These are phyloP conservation scores for Dovyalis caffra DNA, from an alignment of 345 rosid species.

Conservation along the genomic window DNA sequence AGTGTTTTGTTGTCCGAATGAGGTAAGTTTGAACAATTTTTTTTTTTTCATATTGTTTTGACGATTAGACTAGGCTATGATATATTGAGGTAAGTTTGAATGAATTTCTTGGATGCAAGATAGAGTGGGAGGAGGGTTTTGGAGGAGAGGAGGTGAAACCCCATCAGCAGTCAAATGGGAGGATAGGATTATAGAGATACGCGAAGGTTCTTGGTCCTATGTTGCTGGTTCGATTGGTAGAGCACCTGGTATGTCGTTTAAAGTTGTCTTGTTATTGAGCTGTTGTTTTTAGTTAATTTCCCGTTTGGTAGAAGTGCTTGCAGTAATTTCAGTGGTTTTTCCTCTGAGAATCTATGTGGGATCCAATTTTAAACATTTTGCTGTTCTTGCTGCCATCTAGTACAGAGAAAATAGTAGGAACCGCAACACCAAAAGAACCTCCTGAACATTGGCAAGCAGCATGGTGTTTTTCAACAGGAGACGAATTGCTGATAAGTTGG, in stretches of 20 bases:
- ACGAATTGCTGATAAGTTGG: constrained; percentile 52
- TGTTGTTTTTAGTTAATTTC: background rate
- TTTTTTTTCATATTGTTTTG: background rate
- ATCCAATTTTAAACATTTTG: constrained; percentile 9
- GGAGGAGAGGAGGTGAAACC: constrained; percentile 81
- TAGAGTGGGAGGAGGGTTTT: constrained; percentile 79
- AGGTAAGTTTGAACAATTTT: constrained; percentile 39
- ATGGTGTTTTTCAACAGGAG: constrained; percentile 86
- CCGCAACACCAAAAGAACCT: constrained; percentile 67
- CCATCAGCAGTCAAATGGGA: constrained; percentile 68
- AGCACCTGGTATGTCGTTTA: constrained; percentile 75
- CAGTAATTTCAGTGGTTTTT: background rate
- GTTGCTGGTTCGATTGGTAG: constrained; percentile 80
- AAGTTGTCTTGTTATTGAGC: too few species aligned
- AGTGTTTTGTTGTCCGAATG: constrained; percentile 73
- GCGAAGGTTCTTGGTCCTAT: constrained; percentile 89
- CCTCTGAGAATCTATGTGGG: background rate
- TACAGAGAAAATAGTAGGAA: constrained; percentile 87
- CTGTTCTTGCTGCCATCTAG: constrained; percentile 49
- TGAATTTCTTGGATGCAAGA: background rate
- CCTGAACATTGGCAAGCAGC: constrained; percentile 53
- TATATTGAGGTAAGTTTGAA: background rate
- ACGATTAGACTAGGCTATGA: background rate
- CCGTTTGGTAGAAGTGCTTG: background rate
- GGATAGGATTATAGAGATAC: constrained; percentile 70